These are phyloP conservation scores for Globisporangium spiculum DNA, from an alignment of 352 stramenopile species.

Conservation along the genomic window DNA sequence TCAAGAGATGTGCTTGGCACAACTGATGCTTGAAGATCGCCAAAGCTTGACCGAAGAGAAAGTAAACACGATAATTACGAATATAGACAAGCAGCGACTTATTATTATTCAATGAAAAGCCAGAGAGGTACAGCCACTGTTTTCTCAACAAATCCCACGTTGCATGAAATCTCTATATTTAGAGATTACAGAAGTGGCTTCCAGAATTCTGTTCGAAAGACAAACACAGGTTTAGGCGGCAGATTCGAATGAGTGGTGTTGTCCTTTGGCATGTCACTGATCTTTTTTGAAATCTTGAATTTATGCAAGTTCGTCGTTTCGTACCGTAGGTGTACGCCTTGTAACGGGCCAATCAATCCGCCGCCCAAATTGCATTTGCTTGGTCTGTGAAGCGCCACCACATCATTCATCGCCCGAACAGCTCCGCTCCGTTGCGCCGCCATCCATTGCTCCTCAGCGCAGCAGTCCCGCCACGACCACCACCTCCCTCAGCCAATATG, in stretches of 20 bases:
- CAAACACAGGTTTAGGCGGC: not conserved
- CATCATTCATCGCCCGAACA: not conserved
- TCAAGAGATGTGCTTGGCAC: not conserved
- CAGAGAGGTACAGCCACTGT: not conserved
- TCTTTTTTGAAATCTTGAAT: slow-evolving; percentile 12
- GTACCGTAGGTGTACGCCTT: not conserved
- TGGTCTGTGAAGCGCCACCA: slow-evolving; percentile 1
- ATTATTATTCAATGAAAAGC: not conserved
- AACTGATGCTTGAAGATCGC: slow-evolving; percentile 4
- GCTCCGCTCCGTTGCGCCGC: not conserved
- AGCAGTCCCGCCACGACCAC: not conserved
- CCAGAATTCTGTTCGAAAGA: not conserved
- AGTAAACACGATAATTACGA: not conserved
- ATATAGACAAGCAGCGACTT: not conserved
- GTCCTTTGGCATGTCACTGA: not conserved
- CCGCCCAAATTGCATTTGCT: slow-evolving; percentile 1
- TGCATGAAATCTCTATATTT: not conserved
- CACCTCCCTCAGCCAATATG: not conserved
- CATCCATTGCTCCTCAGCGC: not conserved
- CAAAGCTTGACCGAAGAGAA: not conserved
- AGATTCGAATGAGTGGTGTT: not conserved
- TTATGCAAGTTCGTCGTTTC: not conserved
- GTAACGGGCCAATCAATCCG: slow-evolving; percentile 1
- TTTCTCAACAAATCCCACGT: not conserved
- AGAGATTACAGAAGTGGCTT: not conserved